Percentiles rank a stretch among this genome's conserved stretches.
These are phyloP conservation scores for Podosphaera fusca DNA, from an alignment of 2,329 filamentous ascomycete genomes.

Conservation along the genomic window DNA sequence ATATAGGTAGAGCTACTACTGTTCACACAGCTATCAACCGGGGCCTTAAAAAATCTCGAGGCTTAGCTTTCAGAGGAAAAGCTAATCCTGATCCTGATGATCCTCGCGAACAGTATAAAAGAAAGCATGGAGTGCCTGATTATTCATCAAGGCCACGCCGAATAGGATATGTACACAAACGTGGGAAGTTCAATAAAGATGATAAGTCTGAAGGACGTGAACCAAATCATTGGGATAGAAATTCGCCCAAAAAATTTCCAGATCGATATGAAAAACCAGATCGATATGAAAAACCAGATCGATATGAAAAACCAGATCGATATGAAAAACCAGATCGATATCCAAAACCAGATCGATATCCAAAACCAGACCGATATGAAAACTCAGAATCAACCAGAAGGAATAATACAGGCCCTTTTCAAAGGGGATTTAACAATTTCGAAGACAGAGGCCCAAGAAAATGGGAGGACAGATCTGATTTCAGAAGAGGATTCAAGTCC, in stretches of 20 bases:
- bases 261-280: background rate
- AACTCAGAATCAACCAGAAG: too few relatives aligned
- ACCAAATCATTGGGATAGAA: background rate
- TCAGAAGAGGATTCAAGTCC: background rate
- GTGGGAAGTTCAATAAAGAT: background rate
- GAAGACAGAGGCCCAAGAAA: background rate
- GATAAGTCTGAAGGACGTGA: background rate
- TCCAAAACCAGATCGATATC: background rate
- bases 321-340: background rate
- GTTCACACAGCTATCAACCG: background rate
- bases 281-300: background rate
- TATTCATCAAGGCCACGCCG: constrained; percentile 8
- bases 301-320: background rate
- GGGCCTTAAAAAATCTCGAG: constrained; percentile 2
- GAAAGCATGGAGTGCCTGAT: constrained; percentile 6
- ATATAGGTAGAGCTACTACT: constrained; percentile 1
- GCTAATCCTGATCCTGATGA: constrained; percentile 3
- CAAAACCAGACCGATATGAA: background rate
- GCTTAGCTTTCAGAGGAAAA: constrained; percentile 11
- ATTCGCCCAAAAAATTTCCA: background rate
- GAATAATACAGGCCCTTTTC: background rate
- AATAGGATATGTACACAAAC: background rate
- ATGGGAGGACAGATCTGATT: background rate
- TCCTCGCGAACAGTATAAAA: constrained; percentile 4
- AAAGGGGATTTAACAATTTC: background rate